Evolutionary conservation across 805 yeast species (phyloP), one percentile per base, ranked within the genome.

Genomic region (Cyberlindnera meyerae): DNA sequence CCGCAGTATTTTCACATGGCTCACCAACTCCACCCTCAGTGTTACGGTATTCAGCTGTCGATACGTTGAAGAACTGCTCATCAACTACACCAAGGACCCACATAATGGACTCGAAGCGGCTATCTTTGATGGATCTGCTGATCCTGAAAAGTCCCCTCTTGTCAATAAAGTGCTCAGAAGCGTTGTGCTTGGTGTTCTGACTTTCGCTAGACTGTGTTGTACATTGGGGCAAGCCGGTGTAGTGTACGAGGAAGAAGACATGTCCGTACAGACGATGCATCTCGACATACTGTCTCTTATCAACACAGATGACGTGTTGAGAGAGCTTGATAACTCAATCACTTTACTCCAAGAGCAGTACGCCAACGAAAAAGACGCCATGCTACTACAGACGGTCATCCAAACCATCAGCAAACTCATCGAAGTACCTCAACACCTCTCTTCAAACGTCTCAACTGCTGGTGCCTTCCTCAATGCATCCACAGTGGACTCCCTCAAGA

Each of bases 41-140:
- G 83, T 80, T 16, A 84, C 90, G 0, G 72, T 90, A 1, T 62
- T 87, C 30, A 77, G 94, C 44, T 82, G 89, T 51, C 63, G 84
- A 15, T 81, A 79, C 49, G 79, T 87, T 16, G 87, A 82, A 47
- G 64, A 70, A 15, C 47, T 79, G n/a, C 55, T 82, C 13, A 55
- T 57, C 11, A 60, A 63, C 29, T 73, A 68, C 38, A 57, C 60
- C 3, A 48, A 47, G 13, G 41, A 48, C n/a, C 50, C 51, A 13
- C 20, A 17, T 4, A 26, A 18, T 2, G 51, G 52, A 3, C 15
- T 51, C 6, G 11, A 13, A 4, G 31, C 35, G 9, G 50, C 27
- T 20, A 27, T 5, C 42, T 42, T 8, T 5, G 36, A 35, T 16
- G 13, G 31, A 6, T 36, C 31, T 1, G 13, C 25, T 5, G 38